Conservation (phyloP, 2,329 filamentous ascomycete species). For the Lachnellula suecica region DNA sequence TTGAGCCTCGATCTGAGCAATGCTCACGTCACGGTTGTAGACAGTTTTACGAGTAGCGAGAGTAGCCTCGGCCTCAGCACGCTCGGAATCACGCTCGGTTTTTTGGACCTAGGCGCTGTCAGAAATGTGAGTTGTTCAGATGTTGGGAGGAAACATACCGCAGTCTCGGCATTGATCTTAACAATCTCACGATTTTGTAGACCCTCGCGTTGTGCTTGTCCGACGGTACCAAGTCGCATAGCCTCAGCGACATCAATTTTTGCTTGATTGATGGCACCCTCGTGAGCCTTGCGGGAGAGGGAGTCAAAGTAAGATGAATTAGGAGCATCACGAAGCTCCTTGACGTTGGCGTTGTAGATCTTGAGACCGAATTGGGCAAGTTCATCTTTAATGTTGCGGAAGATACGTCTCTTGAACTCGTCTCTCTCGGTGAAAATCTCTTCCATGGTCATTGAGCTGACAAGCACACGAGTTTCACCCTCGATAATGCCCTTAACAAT, state of each 20-base stretch:
- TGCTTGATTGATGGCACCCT: conserved; percentile 81
- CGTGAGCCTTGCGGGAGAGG: conserved; percentile 79
- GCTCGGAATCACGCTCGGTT: conserved; percentile 81
- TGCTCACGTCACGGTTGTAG: conserved; percentile 71
- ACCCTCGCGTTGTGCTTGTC: conserved; percentile 75
- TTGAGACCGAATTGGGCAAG: conserved; percentile 77
- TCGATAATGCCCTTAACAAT: conserved; percentile 91
- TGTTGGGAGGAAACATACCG: too few relatives aligned
- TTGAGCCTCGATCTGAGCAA: conserved; percentile 71
- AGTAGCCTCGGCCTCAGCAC: conserved; percentile 74
- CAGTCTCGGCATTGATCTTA: conserved; percentile 83
- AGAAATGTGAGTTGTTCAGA: too few relatives aligned
- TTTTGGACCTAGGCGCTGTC: conserved; percentile 76
- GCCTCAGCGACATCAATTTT: conserved; percentile 65
- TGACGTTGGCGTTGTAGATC: conserved; percentile 74
- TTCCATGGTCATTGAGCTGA: conserved; percentile 71
- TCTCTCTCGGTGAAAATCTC: conserved; percentile 67
- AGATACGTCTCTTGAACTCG: conserved; percentile 74
- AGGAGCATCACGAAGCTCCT: conserved; percentile 81
- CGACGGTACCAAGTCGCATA: conserved; percentile 66
- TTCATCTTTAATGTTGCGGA: conserved; percentile 57
- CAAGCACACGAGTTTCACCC: conserved; percentile 80
- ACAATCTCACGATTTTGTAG: conserved; percentile 83
- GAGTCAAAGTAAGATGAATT: conserved; percentile 82
- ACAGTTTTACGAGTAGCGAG: conserved; percentile 71